These are phyloP conservation scores for Dovyalis caffra DNA, from an alignment of 345 rosid species.

Conservation along the genomic window DNA sequence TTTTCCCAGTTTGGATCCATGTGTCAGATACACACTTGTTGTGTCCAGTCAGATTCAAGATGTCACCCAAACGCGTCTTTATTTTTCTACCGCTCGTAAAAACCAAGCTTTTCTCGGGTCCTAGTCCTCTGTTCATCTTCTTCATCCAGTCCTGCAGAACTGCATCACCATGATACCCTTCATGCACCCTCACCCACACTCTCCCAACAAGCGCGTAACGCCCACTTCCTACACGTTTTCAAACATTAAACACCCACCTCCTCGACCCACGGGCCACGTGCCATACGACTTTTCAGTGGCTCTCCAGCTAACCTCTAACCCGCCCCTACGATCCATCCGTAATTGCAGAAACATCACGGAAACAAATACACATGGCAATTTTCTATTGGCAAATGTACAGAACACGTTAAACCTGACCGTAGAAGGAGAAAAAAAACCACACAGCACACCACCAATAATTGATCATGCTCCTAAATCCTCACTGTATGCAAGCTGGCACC, in stretches of 20 bases:
- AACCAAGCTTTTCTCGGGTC: slow-evolving; percentile 5
- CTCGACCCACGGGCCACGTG: background rate
- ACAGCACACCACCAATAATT: slow-evolving; percentile 16
- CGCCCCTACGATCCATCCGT: background rate
- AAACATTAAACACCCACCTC: too few species aligned
- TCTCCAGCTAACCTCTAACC: background rate
- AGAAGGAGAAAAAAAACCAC: slow-evolving; percentile 9
- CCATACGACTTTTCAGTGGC: background rate
- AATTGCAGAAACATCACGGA: background rate
- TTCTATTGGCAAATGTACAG: background rate
- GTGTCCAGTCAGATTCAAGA: too few species aligned
- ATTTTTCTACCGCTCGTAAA: background rate
- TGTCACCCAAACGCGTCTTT: background rate
- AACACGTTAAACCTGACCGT: background rate
- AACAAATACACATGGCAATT: background rate
- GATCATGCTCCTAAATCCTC: slow-evolving; percentile 44
- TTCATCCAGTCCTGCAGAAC: background rate
- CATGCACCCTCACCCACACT: background rate
- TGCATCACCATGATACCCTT: background rate
- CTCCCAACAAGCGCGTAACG: background rate
- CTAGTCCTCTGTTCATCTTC: background rate
- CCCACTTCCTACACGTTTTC: background rate
- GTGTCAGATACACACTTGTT: background rate
- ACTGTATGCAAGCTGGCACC: slow-evolving; percentile 70
- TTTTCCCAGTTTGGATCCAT: too few species aligned